Base-by-base conservation (phyloP, 2,329 filamentous ascomycete genomes). In the Berkeleyomyces rouxiae region DNA sequence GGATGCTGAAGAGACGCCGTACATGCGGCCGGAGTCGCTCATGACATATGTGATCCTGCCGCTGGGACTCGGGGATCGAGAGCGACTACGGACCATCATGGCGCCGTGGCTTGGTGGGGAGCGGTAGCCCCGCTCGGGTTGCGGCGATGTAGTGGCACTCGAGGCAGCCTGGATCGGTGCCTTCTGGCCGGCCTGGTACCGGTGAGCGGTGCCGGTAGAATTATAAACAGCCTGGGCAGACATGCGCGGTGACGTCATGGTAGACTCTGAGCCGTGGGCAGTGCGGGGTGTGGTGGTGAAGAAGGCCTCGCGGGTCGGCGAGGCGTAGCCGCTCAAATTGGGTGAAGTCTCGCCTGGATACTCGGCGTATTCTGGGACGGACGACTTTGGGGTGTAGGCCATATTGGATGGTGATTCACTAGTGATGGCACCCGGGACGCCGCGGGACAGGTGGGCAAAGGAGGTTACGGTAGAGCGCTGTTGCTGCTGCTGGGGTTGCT, bases 391-490 rank as follows among this genome's bases (percentile, higher is more conserved):
- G 16, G n/a, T 40, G 33, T 60, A 44, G 31, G 46, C 13, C 9
- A 42, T 60, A 6, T 37, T 36, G 46, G 42, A 13, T 31, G 58
- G 49, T 7, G 53, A 37, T n/a, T 47, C n/a, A n/a, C 23, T 40
- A 2, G 43, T 10, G 43, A 46, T 13, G 36, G 53, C 53, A 4
- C 49, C 75, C 58, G 76, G 74, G 37, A 80, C 82, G 58, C 78
- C 71, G 64, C 80, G 77, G 63, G 78, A 79, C 58, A 80, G 78
- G 62, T 74, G 79, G 69, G 72, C 71, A 4, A 72, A 72, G 39
- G 74, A 74, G 63, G 79, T 76, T 65, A 78, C 74, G 64, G 76
- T 71, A 59, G 72, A 70, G 60, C 70, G 63, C 62, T 76, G 49
- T 11, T 13, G 49, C 3, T 53, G 47, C 23, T 36, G 46, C 7